Conservation (phyloP, 352 stramenopile genomes). For the Phytopythium ostracodes region DNA sequence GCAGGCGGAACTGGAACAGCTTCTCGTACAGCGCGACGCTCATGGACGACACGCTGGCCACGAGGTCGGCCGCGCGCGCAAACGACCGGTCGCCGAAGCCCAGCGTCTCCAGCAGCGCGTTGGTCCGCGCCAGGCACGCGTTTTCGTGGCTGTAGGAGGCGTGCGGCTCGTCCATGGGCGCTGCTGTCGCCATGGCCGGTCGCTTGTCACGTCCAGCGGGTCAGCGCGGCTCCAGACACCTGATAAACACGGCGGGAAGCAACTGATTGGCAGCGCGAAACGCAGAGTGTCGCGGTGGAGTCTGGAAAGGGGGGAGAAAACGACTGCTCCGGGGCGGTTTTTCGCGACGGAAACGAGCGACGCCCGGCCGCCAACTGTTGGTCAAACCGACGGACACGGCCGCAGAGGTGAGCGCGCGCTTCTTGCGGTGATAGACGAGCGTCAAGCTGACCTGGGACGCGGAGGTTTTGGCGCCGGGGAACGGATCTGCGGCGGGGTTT, state of each 20-base stretch:
- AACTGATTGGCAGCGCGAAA: neutral
- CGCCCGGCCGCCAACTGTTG: neutral
- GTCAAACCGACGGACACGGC: neutral
- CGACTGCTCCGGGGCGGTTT: neutral
- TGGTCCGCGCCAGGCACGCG: conserved; percentile 43
- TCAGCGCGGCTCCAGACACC: neutral
- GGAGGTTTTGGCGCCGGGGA: neutral
- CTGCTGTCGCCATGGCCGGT: neutral
- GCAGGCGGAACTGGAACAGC: conserved; percentile 84
- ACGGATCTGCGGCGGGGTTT: neutral
- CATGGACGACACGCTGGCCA: conserved; percentile 88
- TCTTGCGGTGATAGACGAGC: neutral
- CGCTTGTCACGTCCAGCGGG: neutral
- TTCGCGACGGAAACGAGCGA: neutral
- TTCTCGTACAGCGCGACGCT: conserved; percentile 90
- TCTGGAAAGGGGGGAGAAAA: neutral
- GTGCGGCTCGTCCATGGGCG: neutral
- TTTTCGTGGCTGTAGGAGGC: too few species aligned
- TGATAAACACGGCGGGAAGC: neutral
- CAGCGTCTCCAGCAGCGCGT: conserved; percentile 70
- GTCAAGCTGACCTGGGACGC: neutral
- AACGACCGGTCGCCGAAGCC: conserved; percentile 84
- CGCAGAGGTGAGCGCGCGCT: neutral
- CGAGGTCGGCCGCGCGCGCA: conserved; percentile 62
- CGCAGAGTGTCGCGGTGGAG: neutral